Evolutionary conservation across 1,139 yeast genomes (phyloP).

Genomic region (Maudiozyma humilis): DNA sequence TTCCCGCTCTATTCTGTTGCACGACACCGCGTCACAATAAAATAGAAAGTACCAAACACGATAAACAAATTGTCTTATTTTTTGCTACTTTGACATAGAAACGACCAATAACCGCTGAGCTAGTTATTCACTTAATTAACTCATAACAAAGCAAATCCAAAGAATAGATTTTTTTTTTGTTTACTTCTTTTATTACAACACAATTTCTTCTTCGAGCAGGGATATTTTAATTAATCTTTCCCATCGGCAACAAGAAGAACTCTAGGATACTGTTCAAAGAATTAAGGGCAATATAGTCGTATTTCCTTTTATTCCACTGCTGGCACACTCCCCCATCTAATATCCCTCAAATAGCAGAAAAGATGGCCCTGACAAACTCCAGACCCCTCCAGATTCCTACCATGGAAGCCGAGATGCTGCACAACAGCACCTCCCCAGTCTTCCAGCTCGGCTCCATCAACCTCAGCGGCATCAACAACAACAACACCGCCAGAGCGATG

Average conservation of each 20-base stretch:
- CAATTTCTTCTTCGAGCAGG: slow-evolving; percentile 3
- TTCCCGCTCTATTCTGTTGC: background rate
- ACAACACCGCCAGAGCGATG: background rate
- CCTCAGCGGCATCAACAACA: background rate
- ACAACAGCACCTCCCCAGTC: slow-evolving; percentile 28
- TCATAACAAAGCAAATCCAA: background rate
- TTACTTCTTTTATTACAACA: background rate
- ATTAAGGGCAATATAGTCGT: background rate
- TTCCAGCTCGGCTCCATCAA: slow-evolving; percentile 25
- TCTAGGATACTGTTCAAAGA: background rate
- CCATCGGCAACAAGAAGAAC: background rate
- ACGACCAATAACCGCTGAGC: background rate
- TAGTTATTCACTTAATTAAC: background rate
- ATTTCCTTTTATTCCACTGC: background rate
- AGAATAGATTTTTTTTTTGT: background rate
- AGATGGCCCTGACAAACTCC: slow-evolving; percentile 32
- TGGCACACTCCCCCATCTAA: background rate
- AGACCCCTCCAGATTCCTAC: slow-evolving; percentile 29
- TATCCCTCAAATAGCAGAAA: background rate
- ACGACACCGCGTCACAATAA: no score
- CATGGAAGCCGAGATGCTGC: slow-evolving; percentile 26
- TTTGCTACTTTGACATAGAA: background rate
- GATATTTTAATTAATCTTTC: slow-evolving; percentile 28
- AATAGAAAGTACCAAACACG: no score
- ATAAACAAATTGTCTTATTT: background rate